Evolutionary conservation across 345 rosid species (phyloP).

Genomic region (Citrus unshiu): DNA sequence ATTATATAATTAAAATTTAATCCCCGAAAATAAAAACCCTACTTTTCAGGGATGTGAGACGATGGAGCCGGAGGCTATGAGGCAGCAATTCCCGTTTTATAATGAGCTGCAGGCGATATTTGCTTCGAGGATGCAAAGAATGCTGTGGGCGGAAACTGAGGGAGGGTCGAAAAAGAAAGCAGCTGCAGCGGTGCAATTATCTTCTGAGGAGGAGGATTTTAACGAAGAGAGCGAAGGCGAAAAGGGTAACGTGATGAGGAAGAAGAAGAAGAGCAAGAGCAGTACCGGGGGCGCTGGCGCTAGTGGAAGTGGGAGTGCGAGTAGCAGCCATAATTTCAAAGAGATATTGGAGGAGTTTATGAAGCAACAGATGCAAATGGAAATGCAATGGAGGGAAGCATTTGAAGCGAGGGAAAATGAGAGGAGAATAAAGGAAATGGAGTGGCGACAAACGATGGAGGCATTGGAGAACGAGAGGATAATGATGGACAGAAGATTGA

Average conservation of each 20-base stretch:
- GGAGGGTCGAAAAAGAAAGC: constrained; percentile 48
- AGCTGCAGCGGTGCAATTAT: constrained; percentile 32
- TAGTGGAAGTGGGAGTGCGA: constrained; percentile 1
- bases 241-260: constrained; percentile 27
- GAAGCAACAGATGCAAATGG: constrained; percentile 79
- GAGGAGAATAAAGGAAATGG: constrained; percentile 72
- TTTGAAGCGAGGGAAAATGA: constrained; percentile 73
- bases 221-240: constrained; percentile 54
- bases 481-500: constrained; percentile 78
- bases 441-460: constrained; percentile 87
- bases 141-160: constrained; percentile 73
- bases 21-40: not conserved
- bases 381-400: constrained; percentile 83
- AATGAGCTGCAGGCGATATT: constrained; percentile 73
- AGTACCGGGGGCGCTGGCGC: constrained; percentile 8
- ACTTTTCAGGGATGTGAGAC: constrained; percentile 74
- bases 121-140: constrained; percentile 59
- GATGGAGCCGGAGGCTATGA: constrained; percentile 60
- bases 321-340: constrained; percentile 26
- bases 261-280: constrained; percentile 46
- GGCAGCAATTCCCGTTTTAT: constrained; percentile 86
- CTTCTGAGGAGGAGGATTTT: constrained; percentile 79
- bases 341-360: constrained; percentile 71
- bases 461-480: constrained; percentile 83
- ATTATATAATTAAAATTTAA: not conserved